phyloP scores from a whole-genome alignment of 2,329 filamentous ascomycete species.

The Epichloe scottii region DNA sequence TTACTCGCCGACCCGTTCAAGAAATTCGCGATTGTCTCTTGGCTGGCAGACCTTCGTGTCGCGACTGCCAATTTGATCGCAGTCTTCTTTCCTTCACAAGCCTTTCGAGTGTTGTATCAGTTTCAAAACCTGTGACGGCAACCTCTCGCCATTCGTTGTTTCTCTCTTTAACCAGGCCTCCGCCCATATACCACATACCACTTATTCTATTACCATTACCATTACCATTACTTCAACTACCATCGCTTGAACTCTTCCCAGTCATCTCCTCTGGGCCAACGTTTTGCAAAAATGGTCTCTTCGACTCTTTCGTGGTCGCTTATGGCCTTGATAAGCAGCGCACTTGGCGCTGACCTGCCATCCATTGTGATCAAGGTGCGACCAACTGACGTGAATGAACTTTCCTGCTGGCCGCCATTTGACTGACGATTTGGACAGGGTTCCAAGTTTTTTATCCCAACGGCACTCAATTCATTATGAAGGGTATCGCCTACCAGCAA shows the following conservation, averaged over 20 bases:
- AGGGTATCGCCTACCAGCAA: constrained; percentile 91
- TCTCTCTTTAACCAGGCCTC: neutral
- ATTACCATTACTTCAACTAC: neutral
- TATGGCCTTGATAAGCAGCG: constrained; percentile 28
- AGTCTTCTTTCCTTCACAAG: neutral
- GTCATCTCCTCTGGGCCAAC: neutral
- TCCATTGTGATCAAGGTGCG: constrained; percentile 59
- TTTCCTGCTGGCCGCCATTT: neutral
- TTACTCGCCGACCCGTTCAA: neutral
- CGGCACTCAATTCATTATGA: constrained; percentile 59
- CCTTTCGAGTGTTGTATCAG: neutral
- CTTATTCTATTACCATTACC: neutral
- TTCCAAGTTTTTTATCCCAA: constrained; percentile 83
- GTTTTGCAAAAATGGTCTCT: constrained; percentile 18
- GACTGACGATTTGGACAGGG: constrained; percentile 32
- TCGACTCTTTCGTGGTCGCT: constrained; percentile 20
- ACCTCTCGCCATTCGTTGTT: neutral
- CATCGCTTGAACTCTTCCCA: too few relatives aligned
- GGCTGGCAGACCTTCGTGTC: neutral
- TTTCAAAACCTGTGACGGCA: neutral
- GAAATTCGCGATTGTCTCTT: neutral
- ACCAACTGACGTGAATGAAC: constrained; percentile 9
- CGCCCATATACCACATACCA: neutral
- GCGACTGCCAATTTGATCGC: neutral
- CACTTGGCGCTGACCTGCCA: constrained; percentile 33